Conservation (phyloP, 1,284 basidiomycete genomes). For the Puccinia polysora region DNA sequence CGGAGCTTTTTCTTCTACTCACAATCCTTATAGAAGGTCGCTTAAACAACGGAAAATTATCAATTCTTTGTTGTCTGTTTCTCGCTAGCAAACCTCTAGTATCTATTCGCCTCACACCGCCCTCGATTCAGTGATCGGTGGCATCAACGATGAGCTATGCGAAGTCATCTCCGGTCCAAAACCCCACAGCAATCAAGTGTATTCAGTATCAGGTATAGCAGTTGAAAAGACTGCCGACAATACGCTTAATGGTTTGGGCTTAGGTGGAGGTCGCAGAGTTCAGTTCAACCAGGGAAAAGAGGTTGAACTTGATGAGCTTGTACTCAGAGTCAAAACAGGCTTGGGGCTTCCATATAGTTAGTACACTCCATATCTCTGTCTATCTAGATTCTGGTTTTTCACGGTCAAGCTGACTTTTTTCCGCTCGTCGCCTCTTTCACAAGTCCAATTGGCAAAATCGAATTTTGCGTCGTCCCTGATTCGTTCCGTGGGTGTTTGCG, state of each 20-base stretch:
- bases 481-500: constrained; percentile 39
- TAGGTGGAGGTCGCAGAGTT: constrained; percentile 25
- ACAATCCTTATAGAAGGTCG: neutral
- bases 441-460: constrained; percentile 39
- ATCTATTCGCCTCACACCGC: constrained; percentile 41
- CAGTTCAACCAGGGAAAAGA: constrained; percentile 14
- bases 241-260: constrained; percentile 16
- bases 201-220: neutral
- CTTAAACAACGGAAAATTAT: neutral
- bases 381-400: neutral
- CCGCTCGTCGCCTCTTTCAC: neutral
- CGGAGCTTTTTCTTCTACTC: neutral
- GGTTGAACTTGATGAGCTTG: constrained; percentile 15
- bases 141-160: constrained; percentile 38
- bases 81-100: constrained; percentile 17
- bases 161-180: neutral
- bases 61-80: constrained; percentile 1
- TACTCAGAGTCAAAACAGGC: constrained; percentile 14
- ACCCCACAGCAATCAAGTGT: constrained; percentile 2
- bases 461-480: neutral
- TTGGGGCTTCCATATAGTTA: constrained; percentile 20
- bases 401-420: neutral
- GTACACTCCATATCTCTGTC: neutral
- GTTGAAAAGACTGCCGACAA: constrained; percentile 6
- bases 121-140: constrained; percentile 33